These are phyloP conservation scores for Backusella luteola DNA, from an alignment of 192 early-diverging fungal genomes.

Conservation along the genomic window DNA sequence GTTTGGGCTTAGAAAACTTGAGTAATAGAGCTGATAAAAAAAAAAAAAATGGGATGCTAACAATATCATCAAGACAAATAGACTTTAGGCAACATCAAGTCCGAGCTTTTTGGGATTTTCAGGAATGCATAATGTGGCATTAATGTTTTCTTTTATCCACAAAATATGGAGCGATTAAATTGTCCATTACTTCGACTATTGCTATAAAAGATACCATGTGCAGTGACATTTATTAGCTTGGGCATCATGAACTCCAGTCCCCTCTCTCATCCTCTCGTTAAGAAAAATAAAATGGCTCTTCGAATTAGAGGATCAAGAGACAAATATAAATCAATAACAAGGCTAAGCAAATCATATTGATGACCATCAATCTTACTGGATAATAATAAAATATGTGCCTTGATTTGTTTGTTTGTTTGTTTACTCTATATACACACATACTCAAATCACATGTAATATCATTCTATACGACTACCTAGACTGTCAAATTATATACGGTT, in stretches of 20 bases:
- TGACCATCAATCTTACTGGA: not conserved
- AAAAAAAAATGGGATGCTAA: not conserved
- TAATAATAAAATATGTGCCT: not conserved
- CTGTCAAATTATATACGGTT: not conserved
- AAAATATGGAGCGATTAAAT: not conserved
- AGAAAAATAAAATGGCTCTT: not conserved
- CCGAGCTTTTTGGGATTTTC: not conserved
- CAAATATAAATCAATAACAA: not conserved
- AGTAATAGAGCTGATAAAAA: not conserved
- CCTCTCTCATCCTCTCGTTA: not conserved
- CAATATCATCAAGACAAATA: not conserved
- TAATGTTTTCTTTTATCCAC: not conserved
- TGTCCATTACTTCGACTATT: not conserved
- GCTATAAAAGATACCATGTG: not conserved
- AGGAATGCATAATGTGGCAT: not conserved
- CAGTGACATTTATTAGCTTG: not conserved
- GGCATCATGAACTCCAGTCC: not conserved
- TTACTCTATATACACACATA: not conserved
- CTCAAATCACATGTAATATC: not conserved
- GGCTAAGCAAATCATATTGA: not conserved
- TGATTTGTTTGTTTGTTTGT: not conserved
- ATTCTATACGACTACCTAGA: not conserved
- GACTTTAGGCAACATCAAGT: not conserved
- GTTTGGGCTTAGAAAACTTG: not conserved
- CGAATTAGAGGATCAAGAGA: too few species aligned